phyloP scores from a whole-genome alignment of 2,329 filamentous ascomycete species.

The Elsinoe arachidis region DNA sequence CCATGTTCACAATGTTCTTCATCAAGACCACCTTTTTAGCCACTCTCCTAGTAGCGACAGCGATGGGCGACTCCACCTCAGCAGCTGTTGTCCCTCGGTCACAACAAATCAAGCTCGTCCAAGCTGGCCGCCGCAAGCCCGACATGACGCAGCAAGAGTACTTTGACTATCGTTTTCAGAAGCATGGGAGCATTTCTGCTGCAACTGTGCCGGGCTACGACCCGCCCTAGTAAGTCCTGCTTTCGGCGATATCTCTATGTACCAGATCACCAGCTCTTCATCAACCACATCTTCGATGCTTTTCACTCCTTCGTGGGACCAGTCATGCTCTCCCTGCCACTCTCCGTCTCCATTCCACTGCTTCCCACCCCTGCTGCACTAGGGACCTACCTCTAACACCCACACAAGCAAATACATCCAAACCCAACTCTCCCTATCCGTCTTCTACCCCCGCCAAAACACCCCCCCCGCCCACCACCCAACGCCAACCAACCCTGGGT shows the following conservation, averaged over 20 bases:
- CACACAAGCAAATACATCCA: conserved; percentile 2
- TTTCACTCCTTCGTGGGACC: too few species aligned
- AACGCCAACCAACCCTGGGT: background rate
- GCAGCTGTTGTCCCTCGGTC: background rate
- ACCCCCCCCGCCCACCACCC: background rate
- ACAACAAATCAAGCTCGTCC: background rate
- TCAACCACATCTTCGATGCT: too few species aligned
- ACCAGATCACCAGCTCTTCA: too few species aligned
- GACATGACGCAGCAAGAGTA: conserved; percentile 2
- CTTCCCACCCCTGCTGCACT: background rate
- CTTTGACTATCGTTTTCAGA: background rate
- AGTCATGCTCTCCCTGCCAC: background rate
- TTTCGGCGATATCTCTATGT: too few species aligned
- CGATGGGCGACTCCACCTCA: too few species aligned
- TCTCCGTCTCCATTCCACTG: background rate
- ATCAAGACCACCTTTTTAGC: too few species aligned
- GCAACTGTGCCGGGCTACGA: background rate
- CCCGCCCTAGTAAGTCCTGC: background rate
- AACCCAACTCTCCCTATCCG: background rate
- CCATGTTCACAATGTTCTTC: too few species aligned
- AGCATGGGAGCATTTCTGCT: background rate
- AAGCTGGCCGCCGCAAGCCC: background rate
- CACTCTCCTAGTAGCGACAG: too few species aligned
- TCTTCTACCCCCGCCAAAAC: background rate
- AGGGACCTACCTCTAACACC: background rate